Evolutionary conservation across 768 basidiomycete genomes (phyloP).

Genomic region (Suillus cothurnatus): DNA sequence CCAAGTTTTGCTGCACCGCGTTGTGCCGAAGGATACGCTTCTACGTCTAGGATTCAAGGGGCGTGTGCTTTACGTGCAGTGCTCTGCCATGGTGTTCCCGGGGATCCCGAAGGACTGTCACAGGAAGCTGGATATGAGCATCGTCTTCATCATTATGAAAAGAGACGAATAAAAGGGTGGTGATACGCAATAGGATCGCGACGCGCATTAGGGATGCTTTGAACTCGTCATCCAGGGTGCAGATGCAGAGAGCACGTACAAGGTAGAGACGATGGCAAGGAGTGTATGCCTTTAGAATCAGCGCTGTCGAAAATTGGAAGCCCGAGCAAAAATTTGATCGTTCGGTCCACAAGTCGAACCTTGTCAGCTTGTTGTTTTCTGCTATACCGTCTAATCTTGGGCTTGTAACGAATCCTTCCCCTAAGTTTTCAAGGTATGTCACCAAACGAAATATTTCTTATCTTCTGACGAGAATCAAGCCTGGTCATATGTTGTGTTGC

Average conservation of each 20-base stretch:
- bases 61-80: no score
- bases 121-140: neutral
- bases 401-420: neutral
- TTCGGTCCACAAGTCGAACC: neutral
- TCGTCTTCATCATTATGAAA: conserved; percentile 6
- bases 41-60: neutral
- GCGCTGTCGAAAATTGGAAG: neutral
- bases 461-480: conserved; percentile 13
- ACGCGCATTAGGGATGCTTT: conserved; percentile 3
- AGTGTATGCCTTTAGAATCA: neutral
- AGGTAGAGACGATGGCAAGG: neutral
- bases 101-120: neutral
- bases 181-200: neutral
- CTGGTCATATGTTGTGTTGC: conserved; percentile 33
- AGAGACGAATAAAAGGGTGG: conserved; percentile 4
- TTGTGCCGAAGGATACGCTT: conserved; percentile 6
- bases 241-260: neutral
- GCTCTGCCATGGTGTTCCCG: neutral
- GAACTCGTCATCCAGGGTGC: conserved; percentile 1
- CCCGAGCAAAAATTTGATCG: neutral
- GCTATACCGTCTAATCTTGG: neutral
- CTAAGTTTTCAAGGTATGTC: conserved; percentile 19
- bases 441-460: neutral
- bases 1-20: conserved; percentile 1
- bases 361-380: neutral